These are phyloP conservation scores for Fraxinus platypoda DNA, from an alignment of 305 asterid genomes.

Conservation along the genomic window DNA sequence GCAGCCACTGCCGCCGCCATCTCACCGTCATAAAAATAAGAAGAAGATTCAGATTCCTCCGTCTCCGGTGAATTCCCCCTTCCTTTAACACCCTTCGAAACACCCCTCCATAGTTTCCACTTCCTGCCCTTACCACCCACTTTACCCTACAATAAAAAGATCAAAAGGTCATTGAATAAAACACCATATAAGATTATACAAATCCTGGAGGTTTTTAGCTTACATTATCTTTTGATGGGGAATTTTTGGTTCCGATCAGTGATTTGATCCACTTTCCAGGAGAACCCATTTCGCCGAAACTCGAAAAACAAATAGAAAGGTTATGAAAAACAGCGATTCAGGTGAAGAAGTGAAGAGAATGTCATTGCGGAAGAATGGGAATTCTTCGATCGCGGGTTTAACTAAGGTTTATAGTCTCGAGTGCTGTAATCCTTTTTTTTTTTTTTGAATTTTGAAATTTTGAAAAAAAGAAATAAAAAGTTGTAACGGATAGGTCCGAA, in stretches of 20 bases:
- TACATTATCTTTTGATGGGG: slow-evolving; percentile 48
- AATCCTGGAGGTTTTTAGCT: slow-evolving; percentile 16
- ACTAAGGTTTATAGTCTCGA: background rate
- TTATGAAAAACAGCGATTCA: background rate
- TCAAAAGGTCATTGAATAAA: background rate
- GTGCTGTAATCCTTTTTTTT: background rate
- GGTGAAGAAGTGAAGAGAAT: background rate
- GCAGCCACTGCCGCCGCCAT: slow-evolving; percentile 77
- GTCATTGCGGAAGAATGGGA: background rate
- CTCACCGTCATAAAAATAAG: slow-evolving; percentile 43
- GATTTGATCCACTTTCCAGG: slow-evolving; percentile 91
- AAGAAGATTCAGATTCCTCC: slow-evolving; percentile 48
- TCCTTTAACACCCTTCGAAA: slow-evolving; percentile 52
- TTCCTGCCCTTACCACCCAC: slow-evolving; percentile 55
- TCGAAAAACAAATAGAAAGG: background rate
- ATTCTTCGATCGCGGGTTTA: background rate
- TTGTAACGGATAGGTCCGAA: background rate
- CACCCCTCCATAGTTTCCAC: slow-evolving; percentile 89
- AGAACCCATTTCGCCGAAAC: slow-evolving; percentile 56
- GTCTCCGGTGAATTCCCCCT: slow-evolving; percentile 45
- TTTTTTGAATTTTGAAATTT: background rate
- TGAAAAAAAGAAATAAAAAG: background rate
- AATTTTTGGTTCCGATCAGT: slow-evolving; percentile 55
- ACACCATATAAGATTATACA: background rate
- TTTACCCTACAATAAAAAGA: slow-evolving; percentile 44